Evolutionary conservation across 2,329 filamentous ascomycete species (phyloP).

Genomic region (Ciborinia camelliae): DNA sequence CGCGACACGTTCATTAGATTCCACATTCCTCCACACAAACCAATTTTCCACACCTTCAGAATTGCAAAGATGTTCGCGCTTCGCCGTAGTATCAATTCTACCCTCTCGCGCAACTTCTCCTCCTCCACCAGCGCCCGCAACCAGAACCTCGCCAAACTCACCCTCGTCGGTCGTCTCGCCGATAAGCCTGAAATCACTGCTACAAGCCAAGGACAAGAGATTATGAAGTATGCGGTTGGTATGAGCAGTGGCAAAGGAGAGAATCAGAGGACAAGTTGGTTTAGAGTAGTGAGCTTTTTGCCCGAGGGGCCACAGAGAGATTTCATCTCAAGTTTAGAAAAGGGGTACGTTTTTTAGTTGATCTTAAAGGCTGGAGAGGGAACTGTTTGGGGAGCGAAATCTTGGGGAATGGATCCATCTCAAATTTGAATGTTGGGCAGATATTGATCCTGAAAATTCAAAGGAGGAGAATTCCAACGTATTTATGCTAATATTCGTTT

Average conservation of each 20-base stretch:
- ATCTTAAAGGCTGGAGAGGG: neutral
- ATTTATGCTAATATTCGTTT: slow-evolving; percentile 23
- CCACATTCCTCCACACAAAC: neutral
- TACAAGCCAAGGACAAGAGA: slow-evolving; percentile 67
- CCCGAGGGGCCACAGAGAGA: slow-evolving; percentile 67
- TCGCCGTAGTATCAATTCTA: slow-evolving; percentile 42
- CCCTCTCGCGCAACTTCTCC: slow-evolving; percentile 67
- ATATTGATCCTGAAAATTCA: neutral
- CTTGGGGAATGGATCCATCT: neutral
- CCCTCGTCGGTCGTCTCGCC: slow-evolving; percentile 80
- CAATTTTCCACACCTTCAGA: neutral
- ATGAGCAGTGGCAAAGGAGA: slow-evolving; percentile 64
- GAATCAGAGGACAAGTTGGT: slow-evolving; percentile 80
- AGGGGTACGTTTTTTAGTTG: slow-evolving; percentile 65
- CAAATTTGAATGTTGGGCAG: neutral
- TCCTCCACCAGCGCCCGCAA: slow-evolving; percentile 67
- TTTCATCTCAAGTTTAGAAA: slow-evolving; percentile 68
- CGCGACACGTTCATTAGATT: slow-evolving; percentile 2
- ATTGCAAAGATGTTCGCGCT: slow-evolving; percentile 31
- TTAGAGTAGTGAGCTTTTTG: slow-evolving; percentile 70
- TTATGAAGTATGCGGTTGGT: slow-evolving; percentile 75
- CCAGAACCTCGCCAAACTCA: slow-evolving; percentile 68
- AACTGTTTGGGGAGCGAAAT: neutral
- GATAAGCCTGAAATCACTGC: slow-evolving; percentile 71
- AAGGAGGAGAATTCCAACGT: neutral